Base-by-base conservation (phyloP, 2,329 filamentous ascomycete species). In the Malbranchea zuffiana region DNA sequence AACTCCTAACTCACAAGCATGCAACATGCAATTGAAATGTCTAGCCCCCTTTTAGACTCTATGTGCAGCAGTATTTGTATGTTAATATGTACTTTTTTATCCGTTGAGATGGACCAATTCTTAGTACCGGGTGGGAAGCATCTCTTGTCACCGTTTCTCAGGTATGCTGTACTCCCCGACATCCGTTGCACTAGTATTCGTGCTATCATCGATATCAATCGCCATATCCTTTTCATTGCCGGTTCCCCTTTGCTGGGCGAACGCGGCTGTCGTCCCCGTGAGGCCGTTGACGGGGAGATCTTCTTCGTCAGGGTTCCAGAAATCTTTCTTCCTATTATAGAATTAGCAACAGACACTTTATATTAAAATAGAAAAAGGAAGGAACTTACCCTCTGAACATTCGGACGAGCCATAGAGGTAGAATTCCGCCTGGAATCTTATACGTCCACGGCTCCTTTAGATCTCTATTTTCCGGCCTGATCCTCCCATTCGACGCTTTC, bases 361-460 rank as follows among this genome's bases (percentile, higher is more conserved):
- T 25, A n/a, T 13, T 25, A 25, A 27, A 31, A 26, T 3, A 24
- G 6, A 19, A n/a, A 27, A 17, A 12, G n/a, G 29, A 26, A 18
- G 13, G 11, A 35, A 39, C 40, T 31, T 21, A 46, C 18, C 83
- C 83, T 24, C 62, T 62, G 0, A 60, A 54, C 3, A 80, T 62
- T 19, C 84, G 71, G 40, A 68, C 64, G 35, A 85, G 53, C 84
- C 84, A 92, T 0, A 74, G 74, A 0, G 84, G 83, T 17, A 87
- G 60, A 33, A 90, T 61, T 1, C 83, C 83, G 11, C 83, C 82
- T 1, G 78, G 73, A 19, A 87, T 71, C 51, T 73, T 76, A 65
- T 77, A 88, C 0, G 81, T 82, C 85, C 84, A 92, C 6, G 69
- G 73, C 41, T 90, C 84, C 57, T 84, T 83, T 50, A 80, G 66